A percentile compares a stretch with the other conserved stretches of the same genome.
These are phyloP conservation scores for Phytophthora chlamydospora DNA, from an alignment of 352 stramenopile genomes.

Conservation along the genomic window DNA sequence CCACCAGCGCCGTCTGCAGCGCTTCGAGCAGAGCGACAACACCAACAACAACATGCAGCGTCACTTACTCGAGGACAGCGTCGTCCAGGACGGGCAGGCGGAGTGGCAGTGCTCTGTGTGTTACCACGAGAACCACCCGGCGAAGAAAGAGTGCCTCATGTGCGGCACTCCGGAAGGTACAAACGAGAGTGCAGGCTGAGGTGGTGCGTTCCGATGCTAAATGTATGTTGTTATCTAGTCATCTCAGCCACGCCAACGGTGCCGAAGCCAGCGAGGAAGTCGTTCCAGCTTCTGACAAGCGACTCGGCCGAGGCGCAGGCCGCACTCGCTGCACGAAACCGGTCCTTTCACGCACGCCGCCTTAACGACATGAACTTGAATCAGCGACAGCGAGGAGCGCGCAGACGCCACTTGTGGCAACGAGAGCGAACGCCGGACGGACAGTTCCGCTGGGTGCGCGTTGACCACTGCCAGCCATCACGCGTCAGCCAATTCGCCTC, in stretches of 20 bases:
- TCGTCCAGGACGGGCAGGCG: slow-evolving; percentile 67
- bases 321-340: slow-evolving; percentile 60
- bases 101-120: slow-evolving; percentile 88
- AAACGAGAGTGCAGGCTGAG: background rate
- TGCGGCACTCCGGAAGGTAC: slow-evolving; percentile 79
- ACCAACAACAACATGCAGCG: slow-evolving; percentile 89
- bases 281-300: slow-evolving; percentile 32
- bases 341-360: slow-evolving; percentile 80
- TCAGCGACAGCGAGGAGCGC: slow-evolving; percentile 73
- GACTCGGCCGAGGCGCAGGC: slow-evolving; percentile 37
- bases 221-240: slow-evolving; percentile 32
- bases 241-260: slow-evolving; percentile 55
- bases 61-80: slow-evolving; percentile 81
- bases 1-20: slow-evolving; percentile 64
- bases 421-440: slow-evolving; percentile 73
- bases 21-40: slow-evolving; percentile 72
- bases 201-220: too few species aligned
- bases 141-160: slow-evolving; percentile 84
- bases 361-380: slow-evolving; percentile 86
- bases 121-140: slow-evolving; percentile 86
- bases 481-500: slow-evolving; percentile 66
- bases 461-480: slow-evolving; percentile 70
- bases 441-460: slow-evolving; percentile 82
- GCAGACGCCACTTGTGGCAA: slow-evolving; percentile 80
- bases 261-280: slow-evolving; percentile 27